These are phyloP conservation scores for Penicillium thymicola DNA, from an alignment of 2,329 filamentous ascomycete species.

Conservation along the genomic window DNA sequence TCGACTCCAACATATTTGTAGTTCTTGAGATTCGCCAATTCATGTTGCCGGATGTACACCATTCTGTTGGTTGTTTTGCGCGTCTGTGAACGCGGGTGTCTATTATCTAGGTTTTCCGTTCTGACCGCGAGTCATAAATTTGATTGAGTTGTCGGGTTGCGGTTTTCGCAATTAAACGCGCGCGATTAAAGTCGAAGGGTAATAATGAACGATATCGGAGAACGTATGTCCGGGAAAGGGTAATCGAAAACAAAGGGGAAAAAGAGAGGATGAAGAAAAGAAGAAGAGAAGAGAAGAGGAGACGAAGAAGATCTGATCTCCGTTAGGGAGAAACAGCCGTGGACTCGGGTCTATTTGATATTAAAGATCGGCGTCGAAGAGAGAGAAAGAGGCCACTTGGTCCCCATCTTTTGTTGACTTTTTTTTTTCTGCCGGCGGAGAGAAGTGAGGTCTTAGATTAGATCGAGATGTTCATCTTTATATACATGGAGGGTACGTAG, in stretches of 20 bases:
- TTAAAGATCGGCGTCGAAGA: conserved; percentile 7
- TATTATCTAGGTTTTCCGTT: not conserved
- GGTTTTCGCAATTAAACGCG: not conserved
- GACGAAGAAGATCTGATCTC: not conserved
- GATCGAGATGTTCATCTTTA: not conserved
- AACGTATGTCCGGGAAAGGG: not conserved
- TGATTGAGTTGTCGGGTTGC: not conserved
- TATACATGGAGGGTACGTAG: too few species aligned
- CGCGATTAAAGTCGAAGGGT: not conserved
- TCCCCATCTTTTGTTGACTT: conserved; percentile 4
- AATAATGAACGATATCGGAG: not conserved
- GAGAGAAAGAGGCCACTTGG: conserved; percentile 6
- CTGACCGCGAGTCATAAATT: conserved; percentile 1
- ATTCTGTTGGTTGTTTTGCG: conserved; percentile 49
- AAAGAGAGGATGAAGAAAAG: not conserved
- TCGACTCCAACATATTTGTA: conserved; percentile 97
- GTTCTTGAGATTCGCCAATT: conserved; percentile 80
- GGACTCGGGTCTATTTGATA: not conserved
- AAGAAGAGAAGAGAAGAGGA: not conserved
- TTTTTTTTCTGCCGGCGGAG: conserved; percentile 12
- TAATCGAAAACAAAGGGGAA: not conserved
- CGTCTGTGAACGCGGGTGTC: conserved; percentile 1
- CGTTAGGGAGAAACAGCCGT: not conserved
- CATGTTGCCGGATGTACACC: conserved; percentile 93
- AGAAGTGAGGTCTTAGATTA: not conserved